Conservation (phyloP, 2,329 filamentous ascomycete genomes). For the Reticulascus tulasneorum region DNA sequence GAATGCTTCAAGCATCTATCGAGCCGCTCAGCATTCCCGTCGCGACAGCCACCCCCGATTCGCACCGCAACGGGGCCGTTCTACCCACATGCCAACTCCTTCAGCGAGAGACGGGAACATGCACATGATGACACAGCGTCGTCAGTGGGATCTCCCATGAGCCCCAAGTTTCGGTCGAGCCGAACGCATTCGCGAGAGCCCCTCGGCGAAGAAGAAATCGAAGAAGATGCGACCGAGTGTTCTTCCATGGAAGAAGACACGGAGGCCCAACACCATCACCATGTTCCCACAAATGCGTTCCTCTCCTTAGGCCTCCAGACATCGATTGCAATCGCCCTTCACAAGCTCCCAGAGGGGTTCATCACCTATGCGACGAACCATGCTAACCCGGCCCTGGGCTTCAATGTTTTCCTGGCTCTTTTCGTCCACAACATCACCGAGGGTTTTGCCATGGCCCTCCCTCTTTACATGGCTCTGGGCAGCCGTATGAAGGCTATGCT, state of each 20-base stretch:
- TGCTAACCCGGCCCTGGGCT: slow-evolving; percentile 80
- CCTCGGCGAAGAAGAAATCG: slow-evolving; percentile 24
- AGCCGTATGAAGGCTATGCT: slow-evolving; percentile 78
- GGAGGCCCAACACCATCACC: slow-evolving; percentile 74
- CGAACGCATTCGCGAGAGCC: slow-evolving; percentile 36
- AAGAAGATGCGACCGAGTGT: no score
- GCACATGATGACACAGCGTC: slow-evolving; percentile 23
- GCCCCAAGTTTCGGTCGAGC: slow-evolving; percentile 30
- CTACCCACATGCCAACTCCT: slow-evolving; percentile 19
- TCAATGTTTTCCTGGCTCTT: slow-evolving; percentile 90
- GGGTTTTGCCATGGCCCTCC: slow-evolving; percentile 89
- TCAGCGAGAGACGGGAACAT: slow-evolving; percentile 25
- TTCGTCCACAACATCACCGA: slow-evolving; percentile 99
- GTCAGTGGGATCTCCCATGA: slow-evolving; percentile 24
- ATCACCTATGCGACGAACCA: slow-evolving; percentile 98
- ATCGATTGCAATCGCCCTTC: slow-evolving; percentile 87
- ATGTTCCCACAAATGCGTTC: slow-evolving; percentile 91
- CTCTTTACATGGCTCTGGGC: slow-evolving; percentile 84
- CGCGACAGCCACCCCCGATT: slow-evolving; percentile 32
- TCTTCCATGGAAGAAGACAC: slow-evolving; percentile 27
- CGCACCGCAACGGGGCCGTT: slow-evolving; percentile 38
- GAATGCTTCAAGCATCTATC: slow-evolving; percentile 59
- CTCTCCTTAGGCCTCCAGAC: slow-evolving; percentile 94
- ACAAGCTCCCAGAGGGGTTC: slow-evolving; percentile 86
- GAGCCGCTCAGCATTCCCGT: slow-evolving; percentile 29